Conservation (phyloP, 2,329 filamentous ascomycete genomes). For the Paraconiothyrium sp. region DNA sequence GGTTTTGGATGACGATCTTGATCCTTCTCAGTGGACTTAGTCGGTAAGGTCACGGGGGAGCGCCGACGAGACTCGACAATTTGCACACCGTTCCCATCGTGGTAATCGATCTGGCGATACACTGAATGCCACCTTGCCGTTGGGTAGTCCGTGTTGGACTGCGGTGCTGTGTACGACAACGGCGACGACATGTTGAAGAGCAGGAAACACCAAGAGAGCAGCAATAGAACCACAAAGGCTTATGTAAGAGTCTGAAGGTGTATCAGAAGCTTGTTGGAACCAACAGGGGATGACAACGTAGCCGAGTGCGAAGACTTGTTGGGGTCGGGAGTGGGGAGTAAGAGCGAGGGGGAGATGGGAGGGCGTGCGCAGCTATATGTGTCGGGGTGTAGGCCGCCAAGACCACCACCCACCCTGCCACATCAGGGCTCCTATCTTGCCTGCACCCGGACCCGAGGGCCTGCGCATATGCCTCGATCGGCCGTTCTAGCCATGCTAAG, state of each 20-base stretch:
- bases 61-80: slow-evolving; percentile 39
- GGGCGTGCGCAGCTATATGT: slow-evolving; percentile 28
- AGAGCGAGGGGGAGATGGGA: slow-evolving; percentile 27
- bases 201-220: neutral
- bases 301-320: slow-evolving; percentile 20
- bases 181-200: slow-evolving; percentile 38
- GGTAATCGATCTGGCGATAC: slow-evolving; percentile 38
- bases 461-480: slow-evolving; percentile 15
- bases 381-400: slow-evolving; percentile 25
- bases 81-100: slow-evolving; percentile 32
- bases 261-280: slow-evolving; percentile 11
- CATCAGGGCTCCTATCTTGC: slow-evolving; percentile 19
- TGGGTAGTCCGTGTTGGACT: neutral
- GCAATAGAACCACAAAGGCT: slow-evolving; percentile 9
- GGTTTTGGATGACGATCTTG: slow-evolving; percentile 3
- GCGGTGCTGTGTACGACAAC: slow-evolving; percentile 16
- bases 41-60: slow-evolving; percentile 18
- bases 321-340: slow-evolving; percentile 25
- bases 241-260: slow-evolving; percentile 6
- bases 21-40: slow-evolving; percentile 6
- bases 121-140: slow-evolving; percentile 9
- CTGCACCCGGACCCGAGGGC: slow-evolving; percentile 19
- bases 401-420: slow-evolving; percentile 22
- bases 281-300: slow-evolving; percentile 20
- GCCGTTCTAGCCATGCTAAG: neutral